Evolutionary conservation across 768 basidiomycete species (phyloP), one percentile per base, ranked within the genome.

Genomic region (Phallus indusiatus): DNA sequence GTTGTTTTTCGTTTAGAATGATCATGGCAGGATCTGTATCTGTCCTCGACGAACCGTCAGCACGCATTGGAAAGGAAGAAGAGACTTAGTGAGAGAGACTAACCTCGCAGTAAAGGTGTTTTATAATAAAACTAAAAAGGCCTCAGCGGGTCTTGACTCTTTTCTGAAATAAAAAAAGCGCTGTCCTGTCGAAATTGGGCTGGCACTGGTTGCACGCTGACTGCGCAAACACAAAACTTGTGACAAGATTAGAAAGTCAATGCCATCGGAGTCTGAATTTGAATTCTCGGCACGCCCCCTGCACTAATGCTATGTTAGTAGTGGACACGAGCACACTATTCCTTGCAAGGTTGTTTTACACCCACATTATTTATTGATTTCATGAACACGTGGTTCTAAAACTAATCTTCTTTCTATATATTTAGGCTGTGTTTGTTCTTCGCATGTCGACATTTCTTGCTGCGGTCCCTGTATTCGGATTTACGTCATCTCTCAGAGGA

Each of bases 381-480:
- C 33, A 8, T 17, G 18, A 5, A n/a, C n/a, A n/a, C 20, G 35
- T 46, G n/a, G 21, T n/a, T 22, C 12, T 55, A 42, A 42, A 14
- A 42, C n/a, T 1, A 47, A 10, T 16, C 14, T 21, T 14, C 8
- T 11, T 48, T n/a, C n/a, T n/a, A n/a, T n/a, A n/a, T n/a, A n/a
- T n/a, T 6, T 22, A 87, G 85, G 64, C 61, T 73, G 35, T 69
- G 68, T 0, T 63, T 86, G 14, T 86, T 85, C 66, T 69, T 79
- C 42, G 76, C 77, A 14, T 86, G 83, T 62, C 77, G 83, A 54
- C 75, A 76, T 62, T 84, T 81, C 63, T 72, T 88, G 37, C 73
- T 83, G 4, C 74, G 74, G 22, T 78, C 74, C 50, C 74, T 88
- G 0, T 86, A 84, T 69, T 76, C 79, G 46, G 80, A 86, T 68